phyloP scores from a whole-genome alignment of 768 basidiomycete species.

The Mycena leptocephala region DNA sequence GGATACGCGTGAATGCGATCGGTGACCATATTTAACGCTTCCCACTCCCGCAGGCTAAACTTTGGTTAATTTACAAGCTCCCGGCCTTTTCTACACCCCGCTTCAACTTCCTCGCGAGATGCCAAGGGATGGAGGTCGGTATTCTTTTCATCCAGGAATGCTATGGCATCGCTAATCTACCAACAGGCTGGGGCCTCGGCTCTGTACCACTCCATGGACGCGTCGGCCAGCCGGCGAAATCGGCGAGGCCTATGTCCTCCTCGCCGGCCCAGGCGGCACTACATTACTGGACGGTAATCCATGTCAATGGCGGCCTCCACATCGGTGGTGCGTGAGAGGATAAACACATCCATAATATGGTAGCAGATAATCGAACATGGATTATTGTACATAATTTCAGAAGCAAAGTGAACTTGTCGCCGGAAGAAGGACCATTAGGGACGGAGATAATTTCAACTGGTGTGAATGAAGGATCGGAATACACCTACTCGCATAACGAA shows the following conservation, averaged over 20 bases:
- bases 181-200: constrained; percentile 58
- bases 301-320: constrained; percentile 46
- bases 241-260: constrained; percentile 69
- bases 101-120: constrained; percentile 70
- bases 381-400: no score
- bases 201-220: constrained; percentile 62
- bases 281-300: constrained; percentile 56
- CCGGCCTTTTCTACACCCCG: constrained; percentile 72
- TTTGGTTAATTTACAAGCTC: constrained; percentile 49
- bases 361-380: no score
- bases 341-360: no score
- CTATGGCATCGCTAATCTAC: background rate
- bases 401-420: no score
- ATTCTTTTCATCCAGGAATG: no score
- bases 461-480: no score
- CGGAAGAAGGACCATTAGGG: no score
- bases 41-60: background rate
- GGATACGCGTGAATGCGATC: background rate
- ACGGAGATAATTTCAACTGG: no score
- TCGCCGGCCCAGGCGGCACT: constrained; percentile 61
- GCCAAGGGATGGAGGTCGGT: constrained; percentile 67
- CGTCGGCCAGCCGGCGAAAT: constrained; percentile 67
- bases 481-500: no score
- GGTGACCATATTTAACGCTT: background rate
- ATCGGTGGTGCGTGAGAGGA: constrained; percentile 27